Evolutionary conservation across 2,329 filamentous ascomycete species (phyloP), one percentile per base, ranked within the genome.

Genomic region (Botryotinia narcissicola): DNA sequence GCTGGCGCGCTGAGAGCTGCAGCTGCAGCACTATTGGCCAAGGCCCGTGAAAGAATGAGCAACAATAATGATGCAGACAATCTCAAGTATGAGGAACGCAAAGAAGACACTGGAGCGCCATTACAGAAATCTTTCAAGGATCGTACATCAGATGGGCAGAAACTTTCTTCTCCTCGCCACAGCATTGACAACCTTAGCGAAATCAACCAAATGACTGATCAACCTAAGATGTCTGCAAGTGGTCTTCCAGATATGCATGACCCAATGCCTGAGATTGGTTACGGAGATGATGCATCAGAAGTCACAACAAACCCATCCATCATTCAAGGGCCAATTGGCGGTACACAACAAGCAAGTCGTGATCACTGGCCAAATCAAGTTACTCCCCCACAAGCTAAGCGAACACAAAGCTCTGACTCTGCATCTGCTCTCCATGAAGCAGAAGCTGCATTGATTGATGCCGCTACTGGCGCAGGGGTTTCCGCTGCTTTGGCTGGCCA

Each of bases 241-340:
- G 91, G 90, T 64, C 81, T 95, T 74, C 93, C 93, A 5, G 87
- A 91, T 76, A 83, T 88, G 51, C 83, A 90, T 73, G 86, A 95
- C 77, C 91, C 92, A 8, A 88, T 95, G 85, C 93, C 92, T 0
- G 94, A 95, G 79, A 90, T 93, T 78, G 93, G 92, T 6, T 92
- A 93, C 76, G 84, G 82, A 69, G 84, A 86, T 73, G 84, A 85
- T 73, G 87, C 89, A 54, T 82, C 83, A 35, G 94, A 97, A 75
- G 87, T 93, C 25, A 91, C 89, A 63, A 97, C 94, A 29, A 97
- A 97, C 80, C 94, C 94, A 4, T 97, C 95, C 0, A 87, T 95
- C 68, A 90, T 97, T 59, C 88, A 94, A 76, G 93, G 92, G 29
- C 91, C 91, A 1, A 87, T 92, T 68, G 90, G 89, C 69, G 79